Percentiles rank a stretch among this genome's conserved stretches.
These are phyloP conservation scores for Pterula multifida DNA, from an alignment of 1,284 basidiomycete genomes.

Conservation along the genomic window DNA sequence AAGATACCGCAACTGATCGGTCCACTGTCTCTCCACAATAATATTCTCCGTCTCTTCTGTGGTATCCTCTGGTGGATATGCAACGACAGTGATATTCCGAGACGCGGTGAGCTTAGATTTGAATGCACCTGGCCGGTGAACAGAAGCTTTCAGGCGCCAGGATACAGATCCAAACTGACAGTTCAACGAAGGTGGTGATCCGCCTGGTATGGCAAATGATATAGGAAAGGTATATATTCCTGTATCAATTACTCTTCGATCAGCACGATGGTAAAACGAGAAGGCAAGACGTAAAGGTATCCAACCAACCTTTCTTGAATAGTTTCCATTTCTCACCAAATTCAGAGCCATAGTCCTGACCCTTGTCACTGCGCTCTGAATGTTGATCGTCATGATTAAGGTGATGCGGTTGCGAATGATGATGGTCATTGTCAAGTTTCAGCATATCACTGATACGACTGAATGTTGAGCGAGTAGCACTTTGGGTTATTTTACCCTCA, in stretches of 20 bases:
- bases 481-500: neutral
- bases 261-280: neutral
- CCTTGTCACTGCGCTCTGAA: neutral
- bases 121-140: conserved; percentile 77
- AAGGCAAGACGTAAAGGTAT: neutral
- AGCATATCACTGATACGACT: conserved; percentile 1
- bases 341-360: neutral
- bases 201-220: neutral
- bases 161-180: conserved; percentile 71
- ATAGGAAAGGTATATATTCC: conserved; percentile 2
- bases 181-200: conserved; percentile 48
- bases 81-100: conserved; percentile 60
- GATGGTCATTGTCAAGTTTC: neutral
- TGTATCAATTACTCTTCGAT: neutral
- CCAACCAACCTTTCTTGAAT: conserved; percentile 1
- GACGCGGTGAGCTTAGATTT: conserved; percentile 45
- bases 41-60: conserved; percentile 75
- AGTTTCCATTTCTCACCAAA: neutral
- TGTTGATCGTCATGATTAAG: neutral
- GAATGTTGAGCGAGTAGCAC: neutral
- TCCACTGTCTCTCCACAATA: conserved; percentile 87
- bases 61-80: conserved; percentile 70
- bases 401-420: neutral
- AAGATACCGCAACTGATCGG: conserved; percentile 78
- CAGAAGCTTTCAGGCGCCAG: conserved; percentile 77